Percentiles rank a stretch among this genome's conserved stretches.
phyloP scores from a whole-genome alignment of 2,329 filamentous ascomycete genomes.

The Endothia cerciana region DNA sequence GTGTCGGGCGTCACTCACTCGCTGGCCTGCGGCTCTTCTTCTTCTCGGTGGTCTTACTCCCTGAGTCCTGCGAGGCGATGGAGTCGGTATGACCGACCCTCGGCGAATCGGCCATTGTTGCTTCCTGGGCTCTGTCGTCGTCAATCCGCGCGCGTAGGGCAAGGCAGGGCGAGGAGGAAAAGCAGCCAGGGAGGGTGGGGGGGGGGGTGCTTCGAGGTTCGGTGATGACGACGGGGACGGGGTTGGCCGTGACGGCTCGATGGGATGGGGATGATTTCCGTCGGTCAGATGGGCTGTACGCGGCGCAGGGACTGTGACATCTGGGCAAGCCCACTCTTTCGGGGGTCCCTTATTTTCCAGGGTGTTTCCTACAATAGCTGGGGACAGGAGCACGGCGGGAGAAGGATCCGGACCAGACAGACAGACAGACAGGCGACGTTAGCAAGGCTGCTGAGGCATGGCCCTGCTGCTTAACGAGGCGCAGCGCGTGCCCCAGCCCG shows the following conservation, averaged over 20 bases:
- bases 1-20: constrained; percentile 59
- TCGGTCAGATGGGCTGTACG: constrained; percentile 1
- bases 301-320: constrained; percentile 14
- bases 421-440: background rate
- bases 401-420: background rate
- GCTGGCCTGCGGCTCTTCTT: constrained; percentile 90
- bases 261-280: background rate
- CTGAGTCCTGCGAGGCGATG: constrained; percentile 58
- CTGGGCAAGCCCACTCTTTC: constrained; percentile 8
- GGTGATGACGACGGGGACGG: constrained; percentile 13
- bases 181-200: background rate
- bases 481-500: background rate
- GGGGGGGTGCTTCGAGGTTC: background rate
- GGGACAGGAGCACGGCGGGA: background rate
- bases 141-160: background rate
- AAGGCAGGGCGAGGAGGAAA: background rate
- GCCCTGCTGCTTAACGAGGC: constrained; percentile 9
- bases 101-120: constrained; percentile 53
- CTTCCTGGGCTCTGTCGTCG: constrained; percentile 12
- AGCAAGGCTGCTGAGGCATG: background rate
- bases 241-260: constrained; percentile 5
- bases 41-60: constrained; percentile 66
- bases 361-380: constrained; percentile 8
- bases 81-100: constrained; percentile 55
- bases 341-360: constrained; percentile 10